These are phyloP conservation scores for Zalerion maritima DNA, from an alignment of 495 filamentous ascomycete species.

Conservation along the genomic window DNA sequence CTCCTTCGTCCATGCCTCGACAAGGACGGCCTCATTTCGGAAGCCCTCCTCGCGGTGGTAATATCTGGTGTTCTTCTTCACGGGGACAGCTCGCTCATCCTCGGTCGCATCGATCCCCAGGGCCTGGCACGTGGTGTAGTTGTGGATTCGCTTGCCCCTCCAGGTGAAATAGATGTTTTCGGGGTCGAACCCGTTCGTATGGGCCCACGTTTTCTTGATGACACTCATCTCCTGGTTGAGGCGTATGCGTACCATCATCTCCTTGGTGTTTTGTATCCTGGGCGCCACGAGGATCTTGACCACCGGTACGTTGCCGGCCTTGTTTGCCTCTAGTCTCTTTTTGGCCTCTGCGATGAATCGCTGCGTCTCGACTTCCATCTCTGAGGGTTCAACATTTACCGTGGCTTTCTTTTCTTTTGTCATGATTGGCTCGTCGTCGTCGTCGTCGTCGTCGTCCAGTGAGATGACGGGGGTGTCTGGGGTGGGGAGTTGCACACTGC, in stretches of 20 bases:
- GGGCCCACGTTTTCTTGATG: conserved; percentile 53
- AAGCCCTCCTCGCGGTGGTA: conserved; percentile 22
- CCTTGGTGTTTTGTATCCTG: conserved; percentile 41
- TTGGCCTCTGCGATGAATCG: conserved; percentile 14
- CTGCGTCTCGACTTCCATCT: conserved; percentile 17
- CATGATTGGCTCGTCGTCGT: conserved; percentile 7
- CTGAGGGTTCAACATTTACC: conserved; percentile 14
- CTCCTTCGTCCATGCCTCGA: conserved; percentile 61
- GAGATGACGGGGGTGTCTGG: conserved; percentile 5
- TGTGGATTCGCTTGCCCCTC: conserved; percentile 57
- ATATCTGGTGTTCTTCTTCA: conserved; percentile 18
- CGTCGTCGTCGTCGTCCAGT: conserved; percentile 8
- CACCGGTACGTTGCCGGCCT: conserved; percentile 23
- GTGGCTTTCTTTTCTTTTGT: conserved; percentile 4
- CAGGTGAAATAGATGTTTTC: conserved; percentile 60
- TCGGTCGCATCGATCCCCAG: conserved; percentile 39
- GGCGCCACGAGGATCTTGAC: conserved; percentile 62
- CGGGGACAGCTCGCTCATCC: conserved; percentile 18
- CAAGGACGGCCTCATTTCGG: conserved; percentile 32
- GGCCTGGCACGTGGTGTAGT: conserved; percentile 55
- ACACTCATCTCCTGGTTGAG: conserved; percentile 49
- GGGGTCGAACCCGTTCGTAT: conserved; percentile 36
- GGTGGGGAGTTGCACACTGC: conserved; percentile 3
- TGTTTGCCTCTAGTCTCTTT: conserved; percentile 2
- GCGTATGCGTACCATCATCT: conserved; percentile 52